phyloP scores from a whole-genome alignment of 1,139 yeast genomes.

The Saccharomyces pastorianus region DNA sequence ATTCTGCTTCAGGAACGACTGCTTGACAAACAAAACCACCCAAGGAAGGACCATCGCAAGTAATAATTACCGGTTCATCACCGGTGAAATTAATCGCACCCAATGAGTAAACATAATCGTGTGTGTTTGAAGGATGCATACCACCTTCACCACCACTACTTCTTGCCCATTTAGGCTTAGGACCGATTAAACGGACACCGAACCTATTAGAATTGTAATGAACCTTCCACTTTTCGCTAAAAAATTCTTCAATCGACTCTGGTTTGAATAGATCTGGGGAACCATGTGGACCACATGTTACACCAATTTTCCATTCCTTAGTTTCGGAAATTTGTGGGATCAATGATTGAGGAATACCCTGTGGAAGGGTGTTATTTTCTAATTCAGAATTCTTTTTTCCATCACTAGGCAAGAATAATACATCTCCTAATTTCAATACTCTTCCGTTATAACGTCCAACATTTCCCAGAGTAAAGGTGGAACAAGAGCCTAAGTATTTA shows the following conservation, averaged over 20 bases:
- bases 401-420: slow-evolving; percentile 46
- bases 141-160: slow-evolving; percentile 98
- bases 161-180: slow-evolving; percentile 95
- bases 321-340: slow-evolving; percentile 46
- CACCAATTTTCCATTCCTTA: slow-evolving; percentile 79
- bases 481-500: slow-evolving; percentile 89
- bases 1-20: slow-evolving; percentile 88
- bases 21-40: slow-evolving; percentile 98
- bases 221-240: slow-evolving; percentile 76
- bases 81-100: slow-evolving; percentile 98
- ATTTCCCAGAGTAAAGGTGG: slow-evolving; percentile 90
- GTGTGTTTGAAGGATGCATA: slow-evolving; percentile 93
- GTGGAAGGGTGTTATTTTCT: slow-evolving; percentile 63
- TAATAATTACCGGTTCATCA: slow-evolving; percentile 93
- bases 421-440: slow-evolving; percentile 85
- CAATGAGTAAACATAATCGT: slow-evolving; percentile 89
- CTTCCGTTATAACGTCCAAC: slow-evolving; percentile 95
- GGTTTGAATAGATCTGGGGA: slow-evolving; percentile 84
- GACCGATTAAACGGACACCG: slow-evolving; percentile 91
- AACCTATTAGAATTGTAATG: slow-evolving; percentile 95
- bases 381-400: slow-evolving; percentile 57
- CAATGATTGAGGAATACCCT: slow-evolving; percentile 46
- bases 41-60: slow-evolving; percentile 94
- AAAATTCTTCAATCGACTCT: slow-evolving; percentile 69
- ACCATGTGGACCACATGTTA: slow-evolving; percentile 95